phyloP scores from a whole-genome alignment of 164 flowering plant genomes.

The Vitis amurensis region DNA sequence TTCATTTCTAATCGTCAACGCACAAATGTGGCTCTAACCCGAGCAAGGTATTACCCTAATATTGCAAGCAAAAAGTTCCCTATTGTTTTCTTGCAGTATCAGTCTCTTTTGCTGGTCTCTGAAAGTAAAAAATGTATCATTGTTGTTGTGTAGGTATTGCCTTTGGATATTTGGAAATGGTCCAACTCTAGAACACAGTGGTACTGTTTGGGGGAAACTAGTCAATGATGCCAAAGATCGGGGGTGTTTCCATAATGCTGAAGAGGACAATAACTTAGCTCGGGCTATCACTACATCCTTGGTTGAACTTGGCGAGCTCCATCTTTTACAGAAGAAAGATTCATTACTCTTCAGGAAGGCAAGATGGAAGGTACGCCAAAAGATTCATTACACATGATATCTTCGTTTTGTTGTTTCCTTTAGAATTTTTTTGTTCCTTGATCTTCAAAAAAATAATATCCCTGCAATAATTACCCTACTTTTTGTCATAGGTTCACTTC shows the following conservation, averaged over 20 bases:
- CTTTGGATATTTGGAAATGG: constrained; percentile 59
- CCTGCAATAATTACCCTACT: too few species aligned
- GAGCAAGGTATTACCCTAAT: constrained; percentile 40
- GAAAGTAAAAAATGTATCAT: not conserved
- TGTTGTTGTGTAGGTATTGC: constrained; percentile 25
- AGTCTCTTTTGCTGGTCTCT: not conserved
- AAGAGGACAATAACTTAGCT: too few species aligned
- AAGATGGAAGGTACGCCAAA: constrained; percentile 16
- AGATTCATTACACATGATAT: too few species aligned
- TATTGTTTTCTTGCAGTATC: not conserved
- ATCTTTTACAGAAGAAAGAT: not conserved
- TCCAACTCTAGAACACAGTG: constrained; percentile 25
- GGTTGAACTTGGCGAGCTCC: constrained; percentile 11
- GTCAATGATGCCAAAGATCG: constrained; percentile 42
- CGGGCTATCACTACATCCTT: not conserved
- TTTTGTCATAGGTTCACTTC: constrained; percentile 15
- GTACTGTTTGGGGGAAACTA: constrained; percentile 37
- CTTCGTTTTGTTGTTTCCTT: too few species aligned
- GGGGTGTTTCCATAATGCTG: constrained; percentile 31
- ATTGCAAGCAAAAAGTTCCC: not conserved
- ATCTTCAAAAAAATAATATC: too few species aligned
- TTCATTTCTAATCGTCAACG: constrained; percentile 1
- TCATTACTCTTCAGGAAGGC: constrained; percentile 4
- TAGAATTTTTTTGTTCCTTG: too few species aligned
- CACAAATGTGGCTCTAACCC: constrained; percentile 38